Percentiles rank a stretch among this genome's conserved stretches.
Conservation (phyloP, 768 basidiomycete species). For the Thelephora ganbajun region DNA sequence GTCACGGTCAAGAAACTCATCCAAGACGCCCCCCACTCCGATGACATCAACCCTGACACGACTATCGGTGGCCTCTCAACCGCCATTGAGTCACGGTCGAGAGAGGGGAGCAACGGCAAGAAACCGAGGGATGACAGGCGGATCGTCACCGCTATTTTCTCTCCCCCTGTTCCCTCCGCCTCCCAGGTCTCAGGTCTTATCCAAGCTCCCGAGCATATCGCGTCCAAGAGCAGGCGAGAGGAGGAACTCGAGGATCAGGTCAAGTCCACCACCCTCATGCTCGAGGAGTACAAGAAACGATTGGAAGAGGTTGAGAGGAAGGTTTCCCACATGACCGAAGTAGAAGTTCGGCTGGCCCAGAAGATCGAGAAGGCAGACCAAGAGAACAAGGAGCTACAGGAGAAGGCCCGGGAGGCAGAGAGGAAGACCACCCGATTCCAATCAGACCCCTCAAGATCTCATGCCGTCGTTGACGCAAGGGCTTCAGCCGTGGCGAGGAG, state of each 20-base stretch:
- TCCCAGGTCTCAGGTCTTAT: background rate
- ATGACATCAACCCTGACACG: background rate
- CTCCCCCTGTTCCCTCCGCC: conserved; percentile 5
- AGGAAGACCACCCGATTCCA: background rate
- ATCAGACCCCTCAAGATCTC: background rate
- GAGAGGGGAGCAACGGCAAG: conserved; percentile 9
- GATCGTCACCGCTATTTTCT: conserved; percentile 19
- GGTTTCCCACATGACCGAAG: background rate
- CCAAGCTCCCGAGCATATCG: background rate
- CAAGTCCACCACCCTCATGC: background rate
- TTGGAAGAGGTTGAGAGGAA: background rate
- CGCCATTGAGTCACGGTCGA: conserved; percentile 6
- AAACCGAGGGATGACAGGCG: conserved; percentile 12
- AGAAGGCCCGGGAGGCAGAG: background rate
- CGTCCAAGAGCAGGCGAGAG: background rate
- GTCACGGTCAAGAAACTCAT: conserved; percentile 20
- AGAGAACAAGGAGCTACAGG: background rate
- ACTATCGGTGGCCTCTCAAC: conserved; percentile 8
- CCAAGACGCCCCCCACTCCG: conserved; percentile 5
- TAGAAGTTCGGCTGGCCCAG: background rate
- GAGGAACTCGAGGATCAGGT: background rate
- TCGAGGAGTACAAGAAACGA: background rate
- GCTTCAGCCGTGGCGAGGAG: background rate
- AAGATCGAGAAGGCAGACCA: background rate
- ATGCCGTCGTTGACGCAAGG: background rate